Conservation (phyloP, 495 filamentous ascomycete species). For the Aspergillus hancockii region DNA sequence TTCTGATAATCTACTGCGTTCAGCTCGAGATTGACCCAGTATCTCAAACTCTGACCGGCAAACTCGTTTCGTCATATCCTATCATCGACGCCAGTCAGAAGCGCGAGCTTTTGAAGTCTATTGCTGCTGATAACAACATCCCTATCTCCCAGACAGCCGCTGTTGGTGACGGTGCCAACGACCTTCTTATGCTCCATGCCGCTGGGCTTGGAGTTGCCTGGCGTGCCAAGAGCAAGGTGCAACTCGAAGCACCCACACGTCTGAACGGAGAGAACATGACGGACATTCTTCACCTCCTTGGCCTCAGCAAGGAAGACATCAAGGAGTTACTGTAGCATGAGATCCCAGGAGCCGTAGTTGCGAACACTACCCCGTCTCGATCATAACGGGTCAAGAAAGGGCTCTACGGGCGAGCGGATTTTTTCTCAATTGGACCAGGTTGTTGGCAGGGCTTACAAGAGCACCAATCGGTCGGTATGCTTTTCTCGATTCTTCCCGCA, state of each 20-base stretch:
- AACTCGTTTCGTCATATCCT: constrained; percentile 62
- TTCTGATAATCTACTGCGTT: constrained; percentile 8
- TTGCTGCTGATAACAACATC: constrained; percentile 73
- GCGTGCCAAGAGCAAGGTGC: constrained; percentile 90
- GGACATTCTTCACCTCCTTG: constrained; percentile 84
- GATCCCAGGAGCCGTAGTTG: constrained; percentile 5
- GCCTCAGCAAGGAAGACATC: constrained; percentile 68
- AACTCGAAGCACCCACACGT: constrained; percentile 78
- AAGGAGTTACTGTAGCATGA: constrained; percentile 42
- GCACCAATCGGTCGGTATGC: neutral
- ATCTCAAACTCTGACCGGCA: constrained; percentile 73
- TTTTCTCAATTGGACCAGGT: neutral
- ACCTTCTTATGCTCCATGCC: constrained; percentile 85
- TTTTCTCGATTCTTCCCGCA: constrained; percentile 4
- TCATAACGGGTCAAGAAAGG: neutral
- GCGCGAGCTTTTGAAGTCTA: constrained; percentile 69
- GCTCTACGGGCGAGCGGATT: neutral
- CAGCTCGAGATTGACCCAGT: constrained; percentile 67
- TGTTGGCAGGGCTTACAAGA: constrained; percentile 2
- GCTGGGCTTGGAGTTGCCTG: constrained; percentile 91
- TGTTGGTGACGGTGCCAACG: constrained; percentile 94
- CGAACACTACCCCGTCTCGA: neutral
- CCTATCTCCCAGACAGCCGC: constrained; percentile 75
- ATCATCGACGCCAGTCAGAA: constrained; percentile 87
- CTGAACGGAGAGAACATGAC: constrained; percentile 77